Evolutionary conservation across 108 stramenopile genomes (phyloP), one percentile per base, ranked within the genome.

Genomic region (Bacterosira constricta): DNA sequence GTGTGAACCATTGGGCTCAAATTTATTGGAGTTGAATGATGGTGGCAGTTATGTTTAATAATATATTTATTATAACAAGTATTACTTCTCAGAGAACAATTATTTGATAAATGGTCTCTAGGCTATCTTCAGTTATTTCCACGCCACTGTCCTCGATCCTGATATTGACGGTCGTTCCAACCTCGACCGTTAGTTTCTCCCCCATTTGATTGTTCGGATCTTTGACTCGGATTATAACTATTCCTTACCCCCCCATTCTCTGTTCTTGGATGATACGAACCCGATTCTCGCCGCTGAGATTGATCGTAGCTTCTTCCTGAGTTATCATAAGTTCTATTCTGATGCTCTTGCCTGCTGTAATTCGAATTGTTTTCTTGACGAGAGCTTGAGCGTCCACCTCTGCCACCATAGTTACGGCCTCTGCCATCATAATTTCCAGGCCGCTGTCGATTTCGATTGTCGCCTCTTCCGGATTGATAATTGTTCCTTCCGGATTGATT

Each of bases 271-370:
- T n/a, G n/a, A n/a, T n/a, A n/a, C n/a, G n/a, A 23, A 35, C 27
- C 27, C 23, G 29, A 34, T 27, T 56, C 55, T 56, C 25, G 53
- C 53, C 34, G 23, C 23, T 56, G 23, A 47, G 46, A 4, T 18
- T 56, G 55, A 9, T 34, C 61, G 61, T 44, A 26, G 41, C 66
- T 46, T 21, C 62, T 63, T 52, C 62, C 49, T 46, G 8, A 20
- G 26, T 4, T 50, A 17, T 23, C 50, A 25, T 62, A 62, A 6
- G 55, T 13, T 42, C 41, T 42, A 10, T 13, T 42, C 12, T 42
- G 12, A 42, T 53, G 15, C 13, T 53, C 12, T 12, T 53, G 52
- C 9, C 20, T n/a, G n/a, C n/a, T n/a, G n/a, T n/a, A n/a, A n/a
- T n/a, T n/a, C n/a, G n/a, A n/a, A n/a, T n/a, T 53, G 52, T 10